Evolutionary conservation across 306 rosid species (phyloP).

Genomic region (Astragalus membranaceus): DNA sequence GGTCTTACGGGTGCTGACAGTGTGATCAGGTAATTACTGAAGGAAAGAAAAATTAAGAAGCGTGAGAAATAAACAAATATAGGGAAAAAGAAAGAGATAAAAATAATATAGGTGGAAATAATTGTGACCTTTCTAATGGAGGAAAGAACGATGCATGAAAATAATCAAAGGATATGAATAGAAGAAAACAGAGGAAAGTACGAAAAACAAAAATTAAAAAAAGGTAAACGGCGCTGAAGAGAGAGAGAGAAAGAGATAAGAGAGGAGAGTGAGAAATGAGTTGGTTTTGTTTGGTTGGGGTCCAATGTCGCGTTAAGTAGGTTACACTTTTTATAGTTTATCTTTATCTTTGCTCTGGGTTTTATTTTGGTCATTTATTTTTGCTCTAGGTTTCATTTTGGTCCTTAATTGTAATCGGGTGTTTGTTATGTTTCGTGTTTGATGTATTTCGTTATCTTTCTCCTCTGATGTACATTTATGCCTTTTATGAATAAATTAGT

Average conservation of each 20-base stretch:
- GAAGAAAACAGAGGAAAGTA: neutral
- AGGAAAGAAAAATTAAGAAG: neutral
- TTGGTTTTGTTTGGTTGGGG: neutral
- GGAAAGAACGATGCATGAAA: neutral
- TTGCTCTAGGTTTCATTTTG: too few species aligned
- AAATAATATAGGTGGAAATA: neutral
- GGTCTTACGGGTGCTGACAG: conserved; percentile 14
- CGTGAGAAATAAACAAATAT: neutral
- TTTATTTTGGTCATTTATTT: too few species aligned
- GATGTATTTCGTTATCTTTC: too few species aligned
- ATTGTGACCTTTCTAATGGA: conserved; percentile 15
- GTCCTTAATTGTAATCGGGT: too few species aligned
- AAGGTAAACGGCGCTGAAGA: neutral
- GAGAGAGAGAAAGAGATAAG: neutral
- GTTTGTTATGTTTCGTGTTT: too few species aligned
- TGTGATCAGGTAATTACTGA: conserved; percentile 8
- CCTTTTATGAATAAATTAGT: too few species aligned
- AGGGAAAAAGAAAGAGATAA: neutral
- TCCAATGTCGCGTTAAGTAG: neutral
- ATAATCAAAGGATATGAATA: neutral
- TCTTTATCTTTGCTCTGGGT: too few species aligned
- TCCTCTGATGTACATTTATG: too few species aligned
- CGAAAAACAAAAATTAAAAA: neutral
- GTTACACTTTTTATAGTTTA: too few species aligned
- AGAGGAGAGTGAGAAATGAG: neutral